phyloP scores from a whole-genome alignment of 768 basidiomycete species.

The Hysterangium stoloniferum region DNA sequence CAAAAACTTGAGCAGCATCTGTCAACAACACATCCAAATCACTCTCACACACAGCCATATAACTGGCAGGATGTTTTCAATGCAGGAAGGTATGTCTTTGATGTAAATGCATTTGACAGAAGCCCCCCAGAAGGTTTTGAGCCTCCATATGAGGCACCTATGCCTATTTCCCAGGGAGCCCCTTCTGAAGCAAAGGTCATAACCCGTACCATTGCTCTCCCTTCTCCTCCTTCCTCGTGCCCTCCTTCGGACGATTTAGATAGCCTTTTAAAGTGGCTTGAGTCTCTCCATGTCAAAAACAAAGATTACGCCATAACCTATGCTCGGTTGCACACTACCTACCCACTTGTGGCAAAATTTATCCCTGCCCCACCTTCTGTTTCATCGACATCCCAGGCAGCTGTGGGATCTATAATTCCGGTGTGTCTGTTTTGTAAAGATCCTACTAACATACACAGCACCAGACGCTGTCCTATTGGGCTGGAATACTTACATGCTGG shows the following conservation, averaged over 20 bases:
- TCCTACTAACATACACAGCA: not conserved
- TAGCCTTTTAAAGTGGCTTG: not conserved
- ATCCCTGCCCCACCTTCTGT: not conserved
- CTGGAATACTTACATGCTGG: not conserved
- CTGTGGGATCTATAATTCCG: too few species aligned
- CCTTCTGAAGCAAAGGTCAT: not conserved
- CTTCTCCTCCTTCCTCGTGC: too few species aligned
- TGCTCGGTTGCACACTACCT: not conserved
- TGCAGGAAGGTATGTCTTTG: not conserved
- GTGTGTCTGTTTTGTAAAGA: not conserved
- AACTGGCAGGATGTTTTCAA: not conserved
- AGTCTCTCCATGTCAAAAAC: not conserved
- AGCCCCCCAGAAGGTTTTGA: not conserved
- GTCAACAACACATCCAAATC: not conserved
- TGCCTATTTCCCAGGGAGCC: not conserved
- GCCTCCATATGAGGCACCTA: slow-evolving; percentile 11
- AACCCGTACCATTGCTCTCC: not conserved
- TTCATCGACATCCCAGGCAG: not conserved
- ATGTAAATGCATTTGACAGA: not conserved
- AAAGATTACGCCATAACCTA: not conserved
- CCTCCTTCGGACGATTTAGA: too few species aligned
- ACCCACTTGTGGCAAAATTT: not conserved
- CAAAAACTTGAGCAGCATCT: not conserved
- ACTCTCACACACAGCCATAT: not conserved
- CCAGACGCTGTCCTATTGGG: not conserved